These are phyloP conservation scores for Syncephalastrum racemosum DNA, from an alignment of 371 early-diverging fungal genomes.

Conservation along the genomic window DNA sequence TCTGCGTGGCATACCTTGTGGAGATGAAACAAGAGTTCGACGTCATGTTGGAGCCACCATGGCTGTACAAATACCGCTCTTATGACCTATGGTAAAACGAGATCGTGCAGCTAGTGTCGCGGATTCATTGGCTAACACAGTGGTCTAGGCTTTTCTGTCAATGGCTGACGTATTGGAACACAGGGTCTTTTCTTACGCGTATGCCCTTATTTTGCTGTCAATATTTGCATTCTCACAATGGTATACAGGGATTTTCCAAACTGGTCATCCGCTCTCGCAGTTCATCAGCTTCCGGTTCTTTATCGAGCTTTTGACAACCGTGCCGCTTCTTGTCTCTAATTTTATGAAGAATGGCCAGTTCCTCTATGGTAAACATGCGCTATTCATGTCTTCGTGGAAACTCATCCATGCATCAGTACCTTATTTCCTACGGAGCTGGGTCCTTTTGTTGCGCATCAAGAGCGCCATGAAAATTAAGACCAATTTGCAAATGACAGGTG, in stretches of 20 bases:
- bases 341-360: constrained; percentile 52
- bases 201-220: constrained; percentile 6
- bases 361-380: constrained; percentile 44
- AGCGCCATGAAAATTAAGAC: constrained; percentile 61
- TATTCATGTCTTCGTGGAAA: background rate
- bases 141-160: constrained; percentile 43
- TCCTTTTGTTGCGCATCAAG: constrained; percentile 54
- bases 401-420: constrained; percentile 36
- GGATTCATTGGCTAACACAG: constrained; percentile 10
- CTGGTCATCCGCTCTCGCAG: constrained; percentile 27
- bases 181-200: constrained; percentile 46
- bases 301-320: constrained; percentile 54
- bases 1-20: constrained; percentile 65
- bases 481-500: constrained; percentile 52
- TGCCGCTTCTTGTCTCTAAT: constrained; percentile 53
- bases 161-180: constrained; percentile 43
- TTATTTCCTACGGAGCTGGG: constrained; percentile 64
- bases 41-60: constrained; percentile 48
- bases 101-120: background rate
- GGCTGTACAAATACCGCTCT: constrained; percentile 64
- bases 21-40: constrained; percentile 62
- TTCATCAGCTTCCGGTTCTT: constrained; percentile 51
- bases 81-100: constrained; percentile 46
- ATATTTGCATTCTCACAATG: background rate
- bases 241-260: constrained; percentile 26